A percentile compares a stretch with the other conserved stretches of the same genome.
phyloP scores from a whole-genome alignment of 352 stramenopile genomes.

The Pythium phragmitis region DNA sequence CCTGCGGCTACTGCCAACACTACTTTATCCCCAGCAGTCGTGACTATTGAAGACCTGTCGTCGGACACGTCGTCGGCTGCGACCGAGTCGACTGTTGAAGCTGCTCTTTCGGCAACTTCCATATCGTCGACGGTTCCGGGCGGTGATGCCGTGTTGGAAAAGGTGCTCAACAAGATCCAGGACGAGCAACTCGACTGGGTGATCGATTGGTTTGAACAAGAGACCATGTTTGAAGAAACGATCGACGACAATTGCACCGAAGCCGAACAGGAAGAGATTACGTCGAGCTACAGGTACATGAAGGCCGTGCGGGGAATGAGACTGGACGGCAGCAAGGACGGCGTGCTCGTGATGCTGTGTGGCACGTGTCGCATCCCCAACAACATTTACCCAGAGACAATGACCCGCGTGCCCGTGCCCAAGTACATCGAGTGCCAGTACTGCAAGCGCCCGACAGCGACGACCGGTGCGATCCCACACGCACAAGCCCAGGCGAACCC shows the following conservation, averaged over 20 bases:
- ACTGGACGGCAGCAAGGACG: slow-evolving; percentile 42
- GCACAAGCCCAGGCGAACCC: slow-evolving; percentile 17
- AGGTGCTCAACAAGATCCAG: slow-evolving; percentile 38
- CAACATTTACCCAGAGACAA: slow-evolving; percentile 60
- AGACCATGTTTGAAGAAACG: slow-evolving; percentile 90
- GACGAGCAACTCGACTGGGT: slow-evolving; percentile 43
- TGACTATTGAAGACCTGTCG: background rate
- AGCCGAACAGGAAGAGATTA: slow-evolving; percentile 70
- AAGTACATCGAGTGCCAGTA: slow-evolving; percentile 67
- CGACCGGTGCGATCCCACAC: slow-evolving; percentile 33
- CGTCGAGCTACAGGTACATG: slow-evolving; percentile 65
- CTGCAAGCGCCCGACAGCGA: slow-evolving; percentile 49
- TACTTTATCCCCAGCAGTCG: background rate
- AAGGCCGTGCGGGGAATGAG: slow-evolving; percentile 64
- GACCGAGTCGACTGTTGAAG: background rate
- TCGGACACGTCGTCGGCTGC: slow-evolving; percentile 1
- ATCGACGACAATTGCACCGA: slow-evolving; percentile 74
- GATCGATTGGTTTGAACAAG: slow-evolving; percentile 86
- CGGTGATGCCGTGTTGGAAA: slow-evolving; percentile 51
- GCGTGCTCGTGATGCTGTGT: slow-evolving; percentile 53
- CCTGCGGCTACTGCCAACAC: background rate
- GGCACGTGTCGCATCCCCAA: slow-evolving; percentile 54
- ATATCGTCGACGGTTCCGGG: slow-evolving; percentile 26
- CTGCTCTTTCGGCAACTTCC: background rate
- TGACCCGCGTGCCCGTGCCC: slow-evolving; percentile 57